Evolutionary conservation across 768 basidiomycete genomes (phyloP), one percentile per base, ranked within the genome.

Genomic region (Lepiota brunneoincarnata): DNA sequence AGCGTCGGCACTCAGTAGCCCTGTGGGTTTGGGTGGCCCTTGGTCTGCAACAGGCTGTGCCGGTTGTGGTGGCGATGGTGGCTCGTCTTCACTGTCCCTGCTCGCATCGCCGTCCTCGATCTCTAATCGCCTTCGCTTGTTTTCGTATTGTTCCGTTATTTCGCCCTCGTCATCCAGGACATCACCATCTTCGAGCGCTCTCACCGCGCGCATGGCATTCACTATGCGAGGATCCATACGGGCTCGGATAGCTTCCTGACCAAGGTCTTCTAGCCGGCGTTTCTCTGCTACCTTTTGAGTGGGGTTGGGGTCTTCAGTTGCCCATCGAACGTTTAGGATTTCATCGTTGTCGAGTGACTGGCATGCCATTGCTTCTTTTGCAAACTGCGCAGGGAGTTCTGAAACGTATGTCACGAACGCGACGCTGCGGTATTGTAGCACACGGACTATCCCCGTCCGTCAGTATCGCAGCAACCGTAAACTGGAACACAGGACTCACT

Each of bases 341-440:
- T 99, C 97, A 67, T 97, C 95, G 62, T 93, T 90, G 67, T 98
- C 97, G 59, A 98, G 78, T 15, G 91, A 94, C 70, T 99, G 97
- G 69, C 95, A 95, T 14, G 96, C 93, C 97, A 99, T 99, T 0
- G 96, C 84, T 69, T 99, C 97, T 67, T 97, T 97, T 15, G 97
- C 97, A 67, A 99, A 99, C 64, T 94, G 91, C 3, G 92, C 97
- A 61, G 85, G 74, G 45, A 89, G 65, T 67, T 99, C 96, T 21
- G 81, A 80, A 40, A 84, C 81, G 71, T 98, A 98, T 2, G 96
- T 98, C 48, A 99, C 95, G 72, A 99, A 99, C 0, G 94, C 97
- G 51, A 98, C 94, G 45, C 91, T 91, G 53, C 96, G 88, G 72
- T 93, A 91, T 68, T 96, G 91, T 21, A 98, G 76, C 40, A 98